These are phyloP conservation scores for Nicotiana sylvestris DNA, from an alignment of 257 asterid genomes.

Conservation along the genomic window DNA sequence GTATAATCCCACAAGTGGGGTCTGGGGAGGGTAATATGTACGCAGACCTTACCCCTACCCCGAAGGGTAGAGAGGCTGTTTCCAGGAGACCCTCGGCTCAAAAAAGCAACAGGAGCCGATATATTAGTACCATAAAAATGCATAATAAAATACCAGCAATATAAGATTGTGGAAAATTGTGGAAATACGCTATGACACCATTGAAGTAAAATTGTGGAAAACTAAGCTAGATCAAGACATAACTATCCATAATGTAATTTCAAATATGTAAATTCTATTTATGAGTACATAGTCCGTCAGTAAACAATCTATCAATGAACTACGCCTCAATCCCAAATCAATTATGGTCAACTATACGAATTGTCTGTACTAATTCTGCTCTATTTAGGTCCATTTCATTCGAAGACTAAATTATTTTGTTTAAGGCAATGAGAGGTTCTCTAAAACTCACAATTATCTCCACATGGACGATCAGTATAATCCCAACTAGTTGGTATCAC, in stretches of 20 bases:
- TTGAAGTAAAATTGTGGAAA: not conserved
- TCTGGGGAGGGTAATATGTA: no score
- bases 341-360: not conserved
- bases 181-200: not conserved
- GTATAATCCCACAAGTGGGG: no score
- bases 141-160: no score
- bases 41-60: no score
- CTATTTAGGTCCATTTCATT: conserved; percentile 4
- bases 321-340: not conserved
- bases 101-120: no score
- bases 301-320: not conserved
- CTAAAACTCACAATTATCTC: not conserved
- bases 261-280: not conserved
- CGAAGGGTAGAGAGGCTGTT: no score
- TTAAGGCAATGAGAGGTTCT: not conserved
- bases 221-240: not conserved
- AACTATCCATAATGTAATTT: not conserved
- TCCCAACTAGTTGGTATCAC: not conserved
- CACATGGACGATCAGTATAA: not conserved
- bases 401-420: no score
- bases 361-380: not conserved
- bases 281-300: not conserved
- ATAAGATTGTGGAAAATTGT: no score
- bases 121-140: no score
- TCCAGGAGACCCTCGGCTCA: no score